phyloP scores from a whole-genome alignment of 805 yeast species.

The Saccharomycodes ludwigii region DNA sequence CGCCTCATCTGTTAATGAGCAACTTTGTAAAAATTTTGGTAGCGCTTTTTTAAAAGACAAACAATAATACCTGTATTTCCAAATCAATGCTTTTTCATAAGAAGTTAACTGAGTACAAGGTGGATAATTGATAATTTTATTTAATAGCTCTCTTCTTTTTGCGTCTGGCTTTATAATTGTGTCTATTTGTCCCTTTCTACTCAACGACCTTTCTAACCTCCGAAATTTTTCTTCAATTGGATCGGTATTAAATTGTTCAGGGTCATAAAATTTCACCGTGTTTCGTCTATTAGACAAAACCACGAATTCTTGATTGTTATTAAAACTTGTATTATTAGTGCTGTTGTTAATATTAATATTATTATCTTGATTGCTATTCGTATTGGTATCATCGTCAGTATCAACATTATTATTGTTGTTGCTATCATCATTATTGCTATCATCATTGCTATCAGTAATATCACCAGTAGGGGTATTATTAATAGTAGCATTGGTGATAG shows the following conservation, averaged over 20 bases:
- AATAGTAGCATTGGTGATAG: too few relatives aligned
- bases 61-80: slow-evolving; percentile 82
- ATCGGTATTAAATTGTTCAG: slow-evolving; percentile 55
- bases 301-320: slow-evolving; percentile 17
- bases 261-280: slow-evolving; percentile 43
- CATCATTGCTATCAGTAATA: neutral
- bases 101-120: slow-evolving; percentile 74
- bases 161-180: slow-evolving; percentile 84
- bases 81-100: slow-evolving; percentile 72
- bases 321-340: slow-evolving; percentile 19
- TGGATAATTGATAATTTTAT: slow-evolving; percentile 58
- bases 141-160: slow-evolving; percentile 61
- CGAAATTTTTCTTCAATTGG: slow-evolving; percentile 86
- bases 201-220: slow-evolving; percentile 61
- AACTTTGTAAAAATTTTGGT: slow-evolving; percentile 75
- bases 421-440: too few relatives aligned
- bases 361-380: slow-evolving; percentile 18
- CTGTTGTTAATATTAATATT: slow-evolving; percentile 17
- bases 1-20: slow-evolving; percentile 74
- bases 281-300: neutral
- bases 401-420: slow-evolving; percentile 13
- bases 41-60: slow-evolving; percentile 55
- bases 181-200: slow-evolving; percentile 65
- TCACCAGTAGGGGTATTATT: slow-evolving; percentile 12
- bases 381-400: slow-evolving; percentile 21